Percentiles rank a stretch among this genome's conserved stretches.
phyloP scores from a whole-genome alignment of 2,329 filamentous ascomycete species.

The Paraphaeosphaeria sporulosa region DNA sequence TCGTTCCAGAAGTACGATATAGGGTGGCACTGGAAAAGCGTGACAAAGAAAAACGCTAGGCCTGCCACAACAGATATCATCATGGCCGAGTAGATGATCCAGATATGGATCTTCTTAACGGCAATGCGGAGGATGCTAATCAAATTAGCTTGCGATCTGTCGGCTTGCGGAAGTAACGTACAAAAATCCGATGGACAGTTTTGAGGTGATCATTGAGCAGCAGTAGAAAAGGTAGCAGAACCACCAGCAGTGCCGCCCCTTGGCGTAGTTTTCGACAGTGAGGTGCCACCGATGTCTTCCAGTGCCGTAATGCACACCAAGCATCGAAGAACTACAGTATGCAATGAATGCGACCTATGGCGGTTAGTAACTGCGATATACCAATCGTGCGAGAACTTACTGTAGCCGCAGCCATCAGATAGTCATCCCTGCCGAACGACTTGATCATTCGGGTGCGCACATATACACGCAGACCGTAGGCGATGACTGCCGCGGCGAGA shows the following conservation, averaged over 20 bases:
- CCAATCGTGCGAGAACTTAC: conserved; percentile 25
- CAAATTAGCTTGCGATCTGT: not conserved
- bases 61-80: conserved; percentile 46
- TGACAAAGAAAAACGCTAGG: conserved; percentile 54
- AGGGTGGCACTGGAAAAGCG: conserved; percentile 60
- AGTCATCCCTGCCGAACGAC: conserved; percentile 46
- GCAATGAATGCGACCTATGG: conserved; percentile 32
- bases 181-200: conserved; percentile 44
- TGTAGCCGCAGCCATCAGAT: conserved; percentile 42
- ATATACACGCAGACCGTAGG: conserved; percentile 39
- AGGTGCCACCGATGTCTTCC: conserved; percentile 40
- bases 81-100: conserved; percentile 51
- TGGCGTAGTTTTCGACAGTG: conserved; percentile 25
- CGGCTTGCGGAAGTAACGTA: not conserved
- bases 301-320: conserved; percentile 41
- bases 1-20: conserved; percentile 59
- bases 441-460: conserved; percentile 44
- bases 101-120: conserved; percentile 37
- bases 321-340: conserved; percentile 35
- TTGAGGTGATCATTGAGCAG: conserved; percentile 41
- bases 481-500: conserved; percentile 30
- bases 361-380: conserved; percentile 11
- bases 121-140: conserved; percentile 37
- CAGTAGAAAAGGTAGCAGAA: conserved; percentile 46
- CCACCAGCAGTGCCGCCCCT: conserved; percentile 41